Base-by-base conservation (phyloP, 2,329 filamentous ascomycete species). In the Fusarium clavum region DNA sequence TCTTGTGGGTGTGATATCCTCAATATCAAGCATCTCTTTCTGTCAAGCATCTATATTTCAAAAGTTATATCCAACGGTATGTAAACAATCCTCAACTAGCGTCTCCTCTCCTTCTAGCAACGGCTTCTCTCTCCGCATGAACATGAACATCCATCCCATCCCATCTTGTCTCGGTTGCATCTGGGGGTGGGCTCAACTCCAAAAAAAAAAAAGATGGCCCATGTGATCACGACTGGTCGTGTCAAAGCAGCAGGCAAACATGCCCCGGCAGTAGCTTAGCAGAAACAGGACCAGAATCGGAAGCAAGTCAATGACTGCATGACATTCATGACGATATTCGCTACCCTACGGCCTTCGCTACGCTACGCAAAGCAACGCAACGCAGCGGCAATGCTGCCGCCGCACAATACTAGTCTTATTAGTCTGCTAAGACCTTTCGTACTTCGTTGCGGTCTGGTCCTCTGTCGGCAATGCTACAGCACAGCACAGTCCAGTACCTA, bases 241-340 rank as follows among this genome's bases (percentile, higher is more conserved):
- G 60, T 63, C 70, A 60, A 69, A 73, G 56, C 53, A 66, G 54
- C 61, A 53, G 60, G 53, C 53, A 68, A 73, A 72, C 59, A 58
- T 67, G 65, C 61, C 47, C 64, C 63, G 45, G 54, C 54, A 60
- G 57, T 59, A 54, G 57, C 60, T 62, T 51, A 57, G 63, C 57
- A 49, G 45, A 55, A 38, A 45, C 54, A 41, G 32, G 41, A 44
- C 41, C 41, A 44, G 41, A 22, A 24, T 24, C 14, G 53, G 49
- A 64, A 70, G 67, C 67, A 67, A 44, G 67, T 67, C 67, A 69
- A 70, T 67, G 56, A 62, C 60, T 72, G 66, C 71, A 72, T 72
- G 71, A 70, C 70, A 70, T 73, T 63, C 27, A 69, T 48, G 61
- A 46, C 57, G 47, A 72, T 70, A 48, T 43, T 44, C 48, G 57